Evolutionary conservation across 75 land plant genomes (phyloP).

Genomic region (Larix kaempferi): DNA sequence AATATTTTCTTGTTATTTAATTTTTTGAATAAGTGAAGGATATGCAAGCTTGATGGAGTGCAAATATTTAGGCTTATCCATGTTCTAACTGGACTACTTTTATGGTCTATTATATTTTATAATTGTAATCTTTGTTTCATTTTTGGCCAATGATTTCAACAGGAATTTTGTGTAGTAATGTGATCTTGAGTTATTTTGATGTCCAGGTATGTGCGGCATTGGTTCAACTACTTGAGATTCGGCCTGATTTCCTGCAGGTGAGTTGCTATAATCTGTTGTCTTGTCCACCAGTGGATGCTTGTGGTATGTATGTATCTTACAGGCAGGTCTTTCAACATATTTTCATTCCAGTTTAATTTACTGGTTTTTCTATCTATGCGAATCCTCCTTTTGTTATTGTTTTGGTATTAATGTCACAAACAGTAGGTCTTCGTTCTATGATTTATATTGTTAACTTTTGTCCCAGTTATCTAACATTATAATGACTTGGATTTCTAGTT

Average conservation of each 20-base stretch:
- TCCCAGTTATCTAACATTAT: neutral
- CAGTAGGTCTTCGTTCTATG: neutral
- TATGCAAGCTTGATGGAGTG: neutral
- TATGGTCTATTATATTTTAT: too few species aligned
- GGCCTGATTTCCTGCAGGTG: slow-evolving; percentile 76
- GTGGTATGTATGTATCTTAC: neutral
- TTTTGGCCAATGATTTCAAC: too few species aligned
- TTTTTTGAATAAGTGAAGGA: neutral
- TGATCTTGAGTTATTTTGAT: too few species aligned
- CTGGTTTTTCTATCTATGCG: neutral
- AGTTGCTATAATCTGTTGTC: neutral
- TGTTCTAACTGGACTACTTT: too few species aligned
- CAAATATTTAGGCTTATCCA: too few species aligned
- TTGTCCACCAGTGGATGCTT: neutral
- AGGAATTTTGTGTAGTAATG: neutral
- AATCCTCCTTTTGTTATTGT: too few species aligned
- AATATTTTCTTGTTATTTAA: neutral
- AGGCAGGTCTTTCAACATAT: neutral
- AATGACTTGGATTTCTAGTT: neutral
- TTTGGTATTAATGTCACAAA: neutral
- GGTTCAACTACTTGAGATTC: slow-evolving; percentile 86
- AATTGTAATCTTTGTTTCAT: neutral
- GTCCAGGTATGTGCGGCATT: slow-evolving; percentile 88
- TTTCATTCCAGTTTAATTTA: neutral
- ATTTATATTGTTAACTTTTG: neutral